These are phyloP conservation scores for Calvatia gigantea DNA, from an alignment of 768 basidiomycete species.

Conservation along the genomic window DNA sequence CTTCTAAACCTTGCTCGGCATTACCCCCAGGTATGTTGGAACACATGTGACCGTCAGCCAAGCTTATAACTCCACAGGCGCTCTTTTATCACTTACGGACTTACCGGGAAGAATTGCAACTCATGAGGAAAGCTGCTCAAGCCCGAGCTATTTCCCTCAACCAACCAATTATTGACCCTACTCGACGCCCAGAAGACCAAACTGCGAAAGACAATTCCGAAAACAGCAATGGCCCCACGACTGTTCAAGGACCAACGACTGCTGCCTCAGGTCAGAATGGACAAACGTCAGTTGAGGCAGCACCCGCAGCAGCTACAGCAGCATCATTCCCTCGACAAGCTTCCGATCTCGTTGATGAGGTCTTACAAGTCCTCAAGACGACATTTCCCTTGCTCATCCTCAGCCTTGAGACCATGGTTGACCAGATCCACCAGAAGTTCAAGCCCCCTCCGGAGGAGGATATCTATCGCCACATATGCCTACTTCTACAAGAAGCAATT, in stretches of 20 bases:
- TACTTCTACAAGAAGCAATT: slow-evolving; percentile 84
- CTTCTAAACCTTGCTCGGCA: slow-evolving; percentile 86
- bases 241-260: slow-evolving; percentile 1
- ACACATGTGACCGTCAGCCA: background rate
- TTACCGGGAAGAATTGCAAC: slow-evolving; percentile 40
- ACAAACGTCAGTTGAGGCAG: slow-evolving; percentile 3
- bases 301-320: background rate
- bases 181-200: slow-evolving; percentile 25
- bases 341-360: slow-evolving; percentile 91
- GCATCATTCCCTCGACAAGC: slow-evolving; percentile 51
- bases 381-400: slow-evolving; percentile 92
- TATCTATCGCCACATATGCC: slow-evolving; percentile 85
- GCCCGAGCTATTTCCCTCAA: slow-evolving; percentile 31
- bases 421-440: slow-evolving; percentile 88
- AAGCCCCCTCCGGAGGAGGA: slow-evolving; percentile 91
- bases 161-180: slow-evolving; percentile 21
- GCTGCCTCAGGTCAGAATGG: slow-evolving; percentile 3
- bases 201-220: slow-evolving; percentile 24
- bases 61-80: slow-evolving; percentile 48
- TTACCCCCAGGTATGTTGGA: slow-evolving; percentile 78
- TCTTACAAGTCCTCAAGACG: slow-evolving; percentile 91
- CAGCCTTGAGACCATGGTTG: slow-evolving; percentile 95
- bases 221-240: slow-evolving; percentile 2
- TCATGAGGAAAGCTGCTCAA: slow-evolving; percentile 36
- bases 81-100: slow-evolving; percentile 95